These are phyloP conservation scores for Ganoderma resinaceum DNA, from an alignment of 1,284 basidiomycete genomes.

Conservation along the genomic window DNA sequence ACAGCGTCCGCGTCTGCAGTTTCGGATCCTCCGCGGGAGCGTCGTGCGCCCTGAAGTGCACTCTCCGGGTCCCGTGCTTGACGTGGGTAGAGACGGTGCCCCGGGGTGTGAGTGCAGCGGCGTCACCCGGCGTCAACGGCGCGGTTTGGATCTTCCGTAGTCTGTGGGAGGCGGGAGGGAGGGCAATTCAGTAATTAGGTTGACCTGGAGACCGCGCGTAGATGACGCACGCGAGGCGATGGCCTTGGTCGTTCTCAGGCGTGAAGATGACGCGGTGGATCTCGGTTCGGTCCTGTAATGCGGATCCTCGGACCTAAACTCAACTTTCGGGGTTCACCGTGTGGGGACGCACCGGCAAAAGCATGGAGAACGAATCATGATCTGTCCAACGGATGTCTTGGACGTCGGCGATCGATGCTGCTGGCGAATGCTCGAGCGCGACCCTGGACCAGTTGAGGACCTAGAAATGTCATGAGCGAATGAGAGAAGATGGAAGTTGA, in stretches of 20 bases:
- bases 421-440: conserved; percentile 6
- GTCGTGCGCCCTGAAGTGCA: conserved; percentile 28
- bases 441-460: conserved; percentile 13
- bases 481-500: not conserved
- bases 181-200: conserved; percentile 2
- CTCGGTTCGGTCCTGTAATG: conserved; percentile 51
- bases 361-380: conserved; percentile 35
- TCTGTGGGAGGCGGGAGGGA: conserved; percentile 15
- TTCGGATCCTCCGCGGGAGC: not conserved
- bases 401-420: conserved; percentile 36
- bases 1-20: conserved; percentile 28
- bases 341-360: conserved; percentile 10
- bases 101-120: conserved; percentile 18
- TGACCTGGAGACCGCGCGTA: not conserved
- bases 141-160: conserved; percentile 22
- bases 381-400: conserved; percentile 48
- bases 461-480: conserved; percentile 5
- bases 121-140: conserved; percentile 24
- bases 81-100: conserved; percentile 32
- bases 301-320: conserved; percentile 1
- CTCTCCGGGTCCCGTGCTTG: conserved; percentile 33
- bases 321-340: not conserved
- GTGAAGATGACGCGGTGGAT: conserved; percentile 42
- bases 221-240: conserved; percentile 7
- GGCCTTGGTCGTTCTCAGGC: conserved; percentile 28